Percentiles rank a stretch among this genome's conserved stretches.
phyloP scores from a whole-genome alignment of 208 protist species.

The Crithidia brevicula region DNA sequence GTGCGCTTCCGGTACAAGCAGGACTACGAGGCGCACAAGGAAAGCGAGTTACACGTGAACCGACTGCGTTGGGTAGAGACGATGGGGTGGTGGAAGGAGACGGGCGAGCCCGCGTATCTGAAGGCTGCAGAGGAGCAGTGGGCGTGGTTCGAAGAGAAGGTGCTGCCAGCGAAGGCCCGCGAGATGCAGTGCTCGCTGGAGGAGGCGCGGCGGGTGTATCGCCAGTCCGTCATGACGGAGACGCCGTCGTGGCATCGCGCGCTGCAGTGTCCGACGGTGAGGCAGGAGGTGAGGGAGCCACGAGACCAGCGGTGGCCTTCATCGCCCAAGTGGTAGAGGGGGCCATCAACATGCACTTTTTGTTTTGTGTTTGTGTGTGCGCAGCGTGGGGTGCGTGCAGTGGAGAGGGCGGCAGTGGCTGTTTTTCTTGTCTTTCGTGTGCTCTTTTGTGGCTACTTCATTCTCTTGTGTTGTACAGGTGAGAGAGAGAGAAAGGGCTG shows the following conservation, averaged over 20 bases:
- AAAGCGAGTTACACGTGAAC: constrained; percentile 87
- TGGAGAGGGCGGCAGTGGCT: too few species aligned
- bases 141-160: constrained; percentile 74
- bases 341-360: not conserved
- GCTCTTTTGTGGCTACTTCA: too few species aligned
- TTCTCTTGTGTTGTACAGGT: too few species aligned
- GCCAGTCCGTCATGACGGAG: constrained; percentile 66
- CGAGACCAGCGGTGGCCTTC: constrained; percentile 89
- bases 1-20: constrained; percentile 92
- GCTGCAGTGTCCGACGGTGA: constrained; percentile 68
- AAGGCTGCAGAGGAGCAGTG: constrained; percentile 57
- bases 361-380: not conserved
- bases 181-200: constrained; percentile 63
- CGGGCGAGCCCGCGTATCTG: constrained; percentile 71
- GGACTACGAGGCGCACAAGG: constrained; percentile 92
- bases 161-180: constrained; percentile 67
- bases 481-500: too few species aligned
- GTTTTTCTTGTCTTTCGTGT: too few species aligned
- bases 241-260: constrained; percentile 67
- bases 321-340: constrained; percentile 86
- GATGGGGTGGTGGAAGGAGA: constrained; percentile 82
- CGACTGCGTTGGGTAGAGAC: constrained; percentile 89
- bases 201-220: constrained; percentile 53
- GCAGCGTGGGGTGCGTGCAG: too few species aligned
- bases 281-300: constrained; percentile 81